Percentiles rank a stretch among this genome's conserved stretches.
Conservation (phyloP, 2,329 filamentous ascomycete species). For the Colletotrichum falcatum region DNA sequence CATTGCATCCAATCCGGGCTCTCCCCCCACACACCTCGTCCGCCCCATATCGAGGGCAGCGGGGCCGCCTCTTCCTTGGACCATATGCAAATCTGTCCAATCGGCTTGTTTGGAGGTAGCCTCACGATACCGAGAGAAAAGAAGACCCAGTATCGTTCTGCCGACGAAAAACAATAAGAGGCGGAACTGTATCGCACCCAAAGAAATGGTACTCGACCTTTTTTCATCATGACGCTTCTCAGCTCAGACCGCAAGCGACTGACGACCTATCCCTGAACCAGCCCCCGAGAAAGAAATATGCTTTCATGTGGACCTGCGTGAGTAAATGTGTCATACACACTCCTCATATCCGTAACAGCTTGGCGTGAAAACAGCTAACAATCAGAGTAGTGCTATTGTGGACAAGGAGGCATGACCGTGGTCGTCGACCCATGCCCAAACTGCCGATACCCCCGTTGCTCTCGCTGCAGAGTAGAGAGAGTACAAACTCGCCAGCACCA, state of each 20-base stretch:
- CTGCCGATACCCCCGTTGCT: constrained; percentile 3
- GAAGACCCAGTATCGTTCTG: background rate
- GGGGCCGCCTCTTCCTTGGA: background rate
- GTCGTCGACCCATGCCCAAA: constrained; percentile 7
- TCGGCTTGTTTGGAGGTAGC: background rate
- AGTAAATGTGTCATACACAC: background rate
- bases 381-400: constrained; percentile 13
- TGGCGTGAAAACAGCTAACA: background rate
- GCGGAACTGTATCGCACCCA: background rate
- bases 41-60: background rate
- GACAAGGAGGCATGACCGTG: constrained; percentile 2
- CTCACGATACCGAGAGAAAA: background rate
- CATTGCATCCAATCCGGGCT: background rate
- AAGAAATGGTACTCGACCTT: background rate
- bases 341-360: background rate
- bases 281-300: background rate
- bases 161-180: background rate
- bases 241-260: background rate
- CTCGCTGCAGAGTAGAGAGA: background rate
- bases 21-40: background rate
- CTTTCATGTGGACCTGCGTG: constrained; percentile 11
- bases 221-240: background rate
- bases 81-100: background rate
- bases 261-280: background rate
- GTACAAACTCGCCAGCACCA: background rate